phyloP scores from a whole-genome alignment of 2,329 filamentous ascomycete species.

The Exutisphaerella laricina region DNA sequence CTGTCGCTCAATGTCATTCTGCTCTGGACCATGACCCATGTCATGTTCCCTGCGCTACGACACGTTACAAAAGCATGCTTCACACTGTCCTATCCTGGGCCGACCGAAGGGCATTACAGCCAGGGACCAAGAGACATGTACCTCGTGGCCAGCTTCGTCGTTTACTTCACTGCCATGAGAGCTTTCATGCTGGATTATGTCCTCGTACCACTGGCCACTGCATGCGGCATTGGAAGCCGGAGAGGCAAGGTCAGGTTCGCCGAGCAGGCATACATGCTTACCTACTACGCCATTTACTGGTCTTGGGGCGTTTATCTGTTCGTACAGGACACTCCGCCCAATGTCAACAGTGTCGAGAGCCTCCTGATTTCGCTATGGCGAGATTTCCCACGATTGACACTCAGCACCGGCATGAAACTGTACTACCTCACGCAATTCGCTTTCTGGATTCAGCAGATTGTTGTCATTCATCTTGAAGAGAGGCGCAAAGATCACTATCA shows the following conservation, averaged over 20 bases:
- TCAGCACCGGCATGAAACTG: slow-evolving; percentile 69
- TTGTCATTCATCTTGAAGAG: slow-evolving; percentile 92
- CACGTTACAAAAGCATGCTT: slow-evolving; percentile 82
- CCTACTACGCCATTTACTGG: slow-evolving; percentile 82
- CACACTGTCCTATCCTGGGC: slow-evolving; percentile 65
- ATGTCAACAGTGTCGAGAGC: slow-evolving; percentile 16
- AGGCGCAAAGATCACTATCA: slow-evolving; percentile 91
- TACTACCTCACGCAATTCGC: slow-evolving; percentile 88
- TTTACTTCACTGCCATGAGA: slow-evolving; percentile 81
- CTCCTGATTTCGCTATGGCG: slow-evolving; percentile 60
- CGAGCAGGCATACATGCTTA: slow-evolving; percentile 85
- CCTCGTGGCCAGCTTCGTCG: slow-evolving; percentile 70
- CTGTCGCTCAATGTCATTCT: slow-evolving; percentile 81
- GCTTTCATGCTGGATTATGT: slow-evolving; percentile 83
- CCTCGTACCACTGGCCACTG: slow-evolving; percentile 68
- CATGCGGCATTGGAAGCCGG: slow-evolving; percentile 64
- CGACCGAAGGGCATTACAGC: slow-evolving; percentile 55
- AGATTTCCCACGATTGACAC: slow-evolving; percentile 73
- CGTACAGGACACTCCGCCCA: slow-evolving; percentile 26
- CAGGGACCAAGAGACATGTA: slow-evolving; percentile 74
- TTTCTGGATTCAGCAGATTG: slow-evolving; percentile 91
- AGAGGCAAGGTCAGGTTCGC: slow-evolving; percentile 78
- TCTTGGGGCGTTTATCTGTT: slow-evolving; percentile 66
- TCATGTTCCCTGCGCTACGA: slow-evolving; percentile 74
- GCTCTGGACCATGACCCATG: slow-evolving; percentile 74